Evolutionary conservation across 768 basidiomycete genomes (phyloP).

Genomic region (Tricholoma hemisulphureum): DNA sequence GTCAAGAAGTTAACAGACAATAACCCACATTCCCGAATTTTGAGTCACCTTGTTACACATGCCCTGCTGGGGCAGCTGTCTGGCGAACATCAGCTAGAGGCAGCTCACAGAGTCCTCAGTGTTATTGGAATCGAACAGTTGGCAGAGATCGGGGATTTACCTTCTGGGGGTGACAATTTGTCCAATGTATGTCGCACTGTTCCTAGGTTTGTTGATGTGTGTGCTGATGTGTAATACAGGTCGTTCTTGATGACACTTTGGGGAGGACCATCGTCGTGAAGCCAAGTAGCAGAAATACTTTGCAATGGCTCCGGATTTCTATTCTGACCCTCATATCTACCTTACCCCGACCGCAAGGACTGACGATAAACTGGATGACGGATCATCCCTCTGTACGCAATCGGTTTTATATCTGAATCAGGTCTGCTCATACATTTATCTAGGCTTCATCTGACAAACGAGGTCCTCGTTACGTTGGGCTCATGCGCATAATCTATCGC

Average conservation of each 20-base stretch:
- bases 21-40: conserved; percentile 49
- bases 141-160: conserved; percentile 43
- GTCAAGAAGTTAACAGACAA: conserved; percentile 49
- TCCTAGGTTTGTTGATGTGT: not conserved
- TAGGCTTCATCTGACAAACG: conserved; percentile 17
- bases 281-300: conserved; percentile 56
- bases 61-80: conserved; percentile 55
- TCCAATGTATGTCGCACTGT: conserved; percentile 29
- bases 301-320: conserved; percentile 56
- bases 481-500: conserved; percentile 65
- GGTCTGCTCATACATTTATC: not conserved
- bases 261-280: conserved; percentile 54
- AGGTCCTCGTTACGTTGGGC: conserved; percentile 48
- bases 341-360: conserved; percentile 45
- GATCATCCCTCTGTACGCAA: conserved; percentile 32
- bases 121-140: conserved; percentile 47
- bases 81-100: conserved; percentile 56
- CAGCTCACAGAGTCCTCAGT: conserved; percentile 48
- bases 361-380: conserved; percentile 53
- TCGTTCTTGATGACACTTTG: conserved; percentile 42
- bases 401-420: not conserved
- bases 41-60: conserved; percentile 65
- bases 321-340: conserved; percentile 49
- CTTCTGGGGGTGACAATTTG: conserved; percentile 26
- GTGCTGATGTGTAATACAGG: conserved; percentile 29